Percentiles rank a stretch among this genome's conserved stretches.
phyloP scores from a whole-genome alignment of 2,329 filamentous ascomycete species.

The Dendrostoma leiphaemia region DNA sequence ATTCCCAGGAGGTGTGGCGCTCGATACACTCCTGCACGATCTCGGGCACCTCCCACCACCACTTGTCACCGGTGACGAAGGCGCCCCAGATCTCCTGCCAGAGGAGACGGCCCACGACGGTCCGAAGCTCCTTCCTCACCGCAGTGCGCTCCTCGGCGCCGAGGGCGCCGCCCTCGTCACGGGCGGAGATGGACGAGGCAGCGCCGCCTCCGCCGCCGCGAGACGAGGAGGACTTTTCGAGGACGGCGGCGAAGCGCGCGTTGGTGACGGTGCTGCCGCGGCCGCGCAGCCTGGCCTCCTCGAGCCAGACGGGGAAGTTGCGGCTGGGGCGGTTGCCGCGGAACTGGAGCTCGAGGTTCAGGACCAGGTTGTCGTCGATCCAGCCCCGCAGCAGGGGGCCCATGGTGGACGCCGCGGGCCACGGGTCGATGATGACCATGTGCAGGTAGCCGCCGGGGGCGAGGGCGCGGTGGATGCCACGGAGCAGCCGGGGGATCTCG shows the following conservation, averaged over 20 bases:
- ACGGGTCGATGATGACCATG: conserved; percentile 61
- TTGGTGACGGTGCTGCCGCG: conserved; percentile 46
- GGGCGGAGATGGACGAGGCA: conserved; percentile 15
- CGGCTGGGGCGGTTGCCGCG: conserved; percentile 59
- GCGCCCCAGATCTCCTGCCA: conserved; percentile 62
- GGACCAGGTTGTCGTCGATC: conserved; percentile 59
- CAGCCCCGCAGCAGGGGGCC: conserved; percentile 58
- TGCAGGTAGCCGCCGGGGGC: conserved; percentile 54
- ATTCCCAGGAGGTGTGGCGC: conserved; percentile 57
- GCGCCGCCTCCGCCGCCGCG: conserved; percentile 9
- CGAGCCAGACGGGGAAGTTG: conserved; percentile 58
- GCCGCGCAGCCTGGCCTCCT: conserved; percentile 50
- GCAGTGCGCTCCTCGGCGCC: conserved; percentile 17
- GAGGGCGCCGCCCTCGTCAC: conserved; percentile 17
- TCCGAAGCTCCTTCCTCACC: conserved; percentile 37
- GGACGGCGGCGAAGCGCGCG: conserved; percentile 48
- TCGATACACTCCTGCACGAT: conserved; percentile 55
- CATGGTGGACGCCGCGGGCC: conserved; percentile 52
- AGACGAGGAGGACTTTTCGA: too few species aligned
- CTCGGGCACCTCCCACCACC: conserved; percentile 62
- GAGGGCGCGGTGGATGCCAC: conserved; percentile 55
- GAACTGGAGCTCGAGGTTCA: conserved; percentile 57
- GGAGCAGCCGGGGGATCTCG: conserved; percentile 55
- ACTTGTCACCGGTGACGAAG: conserved; percentile 45
- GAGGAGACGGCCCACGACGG: conserved; percentile 52